Evolutionary conservation across 2,329 filamentous ascomycete species (phyloP).

Genomic region (Hypomyces perniciosus): DNA sequence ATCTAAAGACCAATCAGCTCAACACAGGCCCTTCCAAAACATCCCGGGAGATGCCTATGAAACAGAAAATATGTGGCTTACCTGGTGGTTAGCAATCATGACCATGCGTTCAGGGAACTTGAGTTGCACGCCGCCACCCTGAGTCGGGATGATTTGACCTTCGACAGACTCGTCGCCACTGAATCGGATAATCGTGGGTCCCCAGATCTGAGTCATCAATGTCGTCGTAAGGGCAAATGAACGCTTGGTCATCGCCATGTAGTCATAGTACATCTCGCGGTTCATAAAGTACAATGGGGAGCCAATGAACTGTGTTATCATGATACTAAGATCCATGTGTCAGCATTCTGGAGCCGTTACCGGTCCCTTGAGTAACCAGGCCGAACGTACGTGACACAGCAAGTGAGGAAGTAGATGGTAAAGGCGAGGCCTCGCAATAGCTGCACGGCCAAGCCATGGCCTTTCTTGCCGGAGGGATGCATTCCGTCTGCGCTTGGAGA

Average conservation of each 20-base stretch:
- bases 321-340: constrained; percentile 42
- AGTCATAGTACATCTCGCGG: constrained; percentile 73
- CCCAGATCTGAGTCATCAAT: constrained; percentile 80
- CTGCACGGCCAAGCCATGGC: constrained; percentile 46
- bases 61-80: constrained; percentile 23
- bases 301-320: constrained; percentile 69
- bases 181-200: constrained; percentile 74
- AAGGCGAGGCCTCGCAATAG: constrained; percentile 48
- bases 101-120: constrained; percentile 76
- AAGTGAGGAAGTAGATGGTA: constrained; percentile 45
- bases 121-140: constrained; percentile 69
- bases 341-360: constrained; percentile 4
- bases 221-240: constrained; percentile 74
- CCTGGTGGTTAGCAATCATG: constrained; percentile 82
- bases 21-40: not conserved
- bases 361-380: not conserved
- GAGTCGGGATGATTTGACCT: constrained; percentile 63
- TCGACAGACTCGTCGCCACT: constrained; percentile 77
- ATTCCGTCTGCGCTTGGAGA: constrained; percentile 13
- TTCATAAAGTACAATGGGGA: constrained; percentile 70
- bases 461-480: constrained; percentile 51
- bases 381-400: constrained; percentile 42
- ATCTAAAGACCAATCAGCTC: constrained; percentile 39
- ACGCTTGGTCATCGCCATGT: constrained; percentile 82
- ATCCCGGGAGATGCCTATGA: not conserved